Evolutionary conservation across 345 rosid genomes (phyloP).

Genomic region (Rubroshorea leprosula): DNA sequence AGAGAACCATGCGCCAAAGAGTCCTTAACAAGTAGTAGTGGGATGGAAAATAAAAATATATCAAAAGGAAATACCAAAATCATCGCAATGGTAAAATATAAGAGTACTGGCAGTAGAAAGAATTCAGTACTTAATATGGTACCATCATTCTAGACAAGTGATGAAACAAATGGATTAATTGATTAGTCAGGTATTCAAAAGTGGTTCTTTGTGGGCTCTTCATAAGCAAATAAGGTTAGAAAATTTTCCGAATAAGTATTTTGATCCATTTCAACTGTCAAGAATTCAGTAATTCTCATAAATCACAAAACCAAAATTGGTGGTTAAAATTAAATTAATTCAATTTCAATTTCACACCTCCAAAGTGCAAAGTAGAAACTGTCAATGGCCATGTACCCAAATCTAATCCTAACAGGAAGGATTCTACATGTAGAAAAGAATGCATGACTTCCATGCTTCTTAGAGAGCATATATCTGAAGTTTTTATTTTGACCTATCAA

Average conservation of each 20-base stretch:
- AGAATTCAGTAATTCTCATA: neutral
- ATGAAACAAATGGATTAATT: neutral
- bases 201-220: neutral
- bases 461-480: too few relatives aligned
- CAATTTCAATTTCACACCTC: neutral
- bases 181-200: neutral
- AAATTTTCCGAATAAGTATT: neutral
- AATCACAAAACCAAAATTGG: neutral
- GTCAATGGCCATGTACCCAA: too few relatives aligned
- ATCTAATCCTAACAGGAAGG: too few relatives aligned
- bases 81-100: conserved; percentile 62
- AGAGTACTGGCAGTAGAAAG: conserved; percentile 55
- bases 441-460: too few relatives aligned
- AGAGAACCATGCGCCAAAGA: conserved; percentile 80
- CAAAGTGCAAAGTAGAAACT: too few relatives aligned
- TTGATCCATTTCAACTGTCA: neutral
- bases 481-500: too few relatives aligned
- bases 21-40: conserved; percentile 86
- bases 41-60: conserved; percentile 73
- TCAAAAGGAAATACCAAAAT: conserved; percentile 75
- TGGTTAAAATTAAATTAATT: too few relatives aligned
- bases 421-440: too few relatives aligned
- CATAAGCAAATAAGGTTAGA: neutral
- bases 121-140: conserved; percentile 1
- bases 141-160: neutral